Evolutionary conservation across 2,329 filamentous ascomycete genomes (phyloP).

Genomic region (Lojkania enalia): DNA sequence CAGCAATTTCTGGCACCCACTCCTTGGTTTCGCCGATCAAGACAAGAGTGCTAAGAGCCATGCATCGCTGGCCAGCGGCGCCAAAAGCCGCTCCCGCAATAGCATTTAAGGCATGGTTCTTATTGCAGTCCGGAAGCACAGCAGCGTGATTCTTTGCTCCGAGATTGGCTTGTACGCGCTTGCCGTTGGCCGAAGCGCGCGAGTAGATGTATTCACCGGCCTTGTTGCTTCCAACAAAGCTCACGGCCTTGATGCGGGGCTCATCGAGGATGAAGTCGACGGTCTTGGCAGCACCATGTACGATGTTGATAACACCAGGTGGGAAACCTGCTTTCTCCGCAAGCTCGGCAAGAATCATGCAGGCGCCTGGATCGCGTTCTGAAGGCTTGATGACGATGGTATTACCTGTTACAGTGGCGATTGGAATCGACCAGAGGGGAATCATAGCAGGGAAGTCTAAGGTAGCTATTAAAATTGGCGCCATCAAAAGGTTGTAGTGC

Average conservation of each 20-base stretch:
- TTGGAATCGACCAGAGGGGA: slow-evolving; percentile 86
- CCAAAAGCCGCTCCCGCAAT: slow-evolving; percentile 84
- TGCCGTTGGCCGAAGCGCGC: slow-evolving; percentile 79
- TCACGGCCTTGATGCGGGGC: slow-evolving; percentile 81
- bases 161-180: slow-evolving; percentile 85
- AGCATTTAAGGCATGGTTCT: slow-evolving; percentile 85
- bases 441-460: slow-evolving; percentile 90
- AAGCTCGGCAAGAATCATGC: slow-evolving; percentile 83
- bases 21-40: slow-evolving; percentile 84
- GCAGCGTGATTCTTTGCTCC: slow-evolving; percentile 89
- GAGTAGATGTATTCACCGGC: slow-evolving; percentile 85
- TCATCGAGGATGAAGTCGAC: slow-evolving; percentile 88
- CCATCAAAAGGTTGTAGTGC: background rate
- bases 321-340: slow-evolving; percentile 81
- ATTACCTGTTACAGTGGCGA: slow-evolving; percentile 82
- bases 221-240: slow-evolving; percentile 85
- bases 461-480: slow-evolving; percentile 24
- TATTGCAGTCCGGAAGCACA: slow-evolving; percentile 83
- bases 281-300: slow-evolving; percentile 78
- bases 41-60: slow-evolving; percentile 82
- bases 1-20: slow-evolving; percentile 78
- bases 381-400: slow-evolving; percentile 84
- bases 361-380: slow-evolving; percentile 80
- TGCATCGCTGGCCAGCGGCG: slow-evolving; percentile 82
- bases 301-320: slow-evolving; percentile 77